Evolutionary conservation across 352 stramenopile species (phyloP), one percentile per base, ranked within the genome.

Genomic region (Phytophthora hybrid): DNA sequence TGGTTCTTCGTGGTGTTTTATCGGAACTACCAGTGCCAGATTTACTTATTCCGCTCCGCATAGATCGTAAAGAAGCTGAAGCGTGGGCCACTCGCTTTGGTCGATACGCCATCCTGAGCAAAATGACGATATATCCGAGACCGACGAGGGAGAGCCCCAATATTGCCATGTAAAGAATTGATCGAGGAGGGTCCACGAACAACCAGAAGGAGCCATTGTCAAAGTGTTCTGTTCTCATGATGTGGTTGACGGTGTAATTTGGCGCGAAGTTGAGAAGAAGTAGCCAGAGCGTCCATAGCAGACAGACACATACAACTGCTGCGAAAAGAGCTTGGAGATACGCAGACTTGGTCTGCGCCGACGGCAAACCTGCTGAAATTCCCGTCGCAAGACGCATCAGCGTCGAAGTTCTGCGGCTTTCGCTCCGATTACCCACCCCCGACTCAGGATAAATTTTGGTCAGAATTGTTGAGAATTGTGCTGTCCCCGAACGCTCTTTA

Each of bases 191-290:
- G 6, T 80, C 60, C 4, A 80, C 57, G 26, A 80, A 67, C 14
- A 79, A 49, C 77, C 77, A 84, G 44, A 84, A 84, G 18, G 56
- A 57, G 0, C 77, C 77, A 8, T 71, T 58, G 21, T 84, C 77
- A 19, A 81, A 75, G 9, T 32, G 41, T 29, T 75, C 47, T 0
- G 74, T 83, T 29, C 71, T 64, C 74, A 81, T 81, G 57, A 83
- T 39, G 14, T 32, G 31, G 63, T 81, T 81, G 7, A 77, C 70
- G 2, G 63, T 77, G n/a, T 63, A 64, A 11, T 73, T 79, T 4
- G 77, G 77, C 3, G 52, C 57, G 1, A 61, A 19, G 41, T 74
- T 81, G 3, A 83, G 51, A 0, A 64, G 52, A 1, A 81, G 44
- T 1, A 79, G 59, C 69, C 71, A 79, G 4, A 79, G 2, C 8